These are phyloP conservation scores for Xylaria sp. DNA, from an alignment of 2,329 filamentous ascomycete genomes.

Conservation along the genomic window DNA sequence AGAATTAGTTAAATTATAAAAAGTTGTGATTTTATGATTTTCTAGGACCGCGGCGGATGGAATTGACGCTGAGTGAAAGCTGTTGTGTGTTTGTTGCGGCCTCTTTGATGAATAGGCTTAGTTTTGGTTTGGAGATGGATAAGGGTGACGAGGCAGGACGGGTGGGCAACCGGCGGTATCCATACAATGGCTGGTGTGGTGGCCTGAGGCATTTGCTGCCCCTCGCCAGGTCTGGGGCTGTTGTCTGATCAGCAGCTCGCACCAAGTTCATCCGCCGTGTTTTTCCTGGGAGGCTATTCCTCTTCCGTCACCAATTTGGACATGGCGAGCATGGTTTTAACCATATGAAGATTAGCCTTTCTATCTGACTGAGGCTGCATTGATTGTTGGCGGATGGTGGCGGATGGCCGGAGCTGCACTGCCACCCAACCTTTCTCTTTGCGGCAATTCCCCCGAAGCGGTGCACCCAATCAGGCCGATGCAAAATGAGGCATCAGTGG, in stretches of 20 bases:
- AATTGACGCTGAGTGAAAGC: neutral
- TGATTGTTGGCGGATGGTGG: neutral
- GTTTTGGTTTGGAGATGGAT: slow-evolving; percentile 10
- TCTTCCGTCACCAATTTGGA: neutral
- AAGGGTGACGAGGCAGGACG: slow-evolving; percentile 2
- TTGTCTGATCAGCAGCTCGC: slow-evolving; percentile 24
- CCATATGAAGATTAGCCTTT: slow-evolving; percentile 10
- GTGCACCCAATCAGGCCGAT: slow-evolving; percentile 22
- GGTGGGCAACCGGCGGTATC: slow-evolving; percentile 26
- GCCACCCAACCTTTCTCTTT: slow-evolving; percentile 16
- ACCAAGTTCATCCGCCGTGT: slow-evolving; percentile 6
- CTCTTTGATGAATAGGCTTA: slow-evolving; percentile 3
- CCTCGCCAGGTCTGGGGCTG: neutral
- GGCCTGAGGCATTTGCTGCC: slow-evolving; percentile 26
- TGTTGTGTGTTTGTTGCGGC: slow-evolving; percentile 7
- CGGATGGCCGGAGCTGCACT: slow-evolving; percentile 2
- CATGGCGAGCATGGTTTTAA: neutral
- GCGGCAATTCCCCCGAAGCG: slow-evolving; percentile 1
- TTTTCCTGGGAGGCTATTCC: slow-evolving; percentile 13
- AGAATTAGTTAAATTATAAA: slow-evolving; percentile 13
- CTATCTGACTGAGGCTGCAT: neutral
- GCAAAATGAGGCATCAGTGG: slow-evolving; percentile 17
- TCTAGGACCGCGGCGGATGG: neutral
- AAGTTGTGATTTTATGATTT: neutral
- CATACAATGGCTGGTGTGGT: slow-evolving; percentile 14